A percentile compares a stretch with the other conserved stretches of the same genome.
These are phyloP conservation scores for Neonectria faginata DNA, from an alignment of 2,329 filamentous ascomycete species.

Conservation along the genomic window DNA sequence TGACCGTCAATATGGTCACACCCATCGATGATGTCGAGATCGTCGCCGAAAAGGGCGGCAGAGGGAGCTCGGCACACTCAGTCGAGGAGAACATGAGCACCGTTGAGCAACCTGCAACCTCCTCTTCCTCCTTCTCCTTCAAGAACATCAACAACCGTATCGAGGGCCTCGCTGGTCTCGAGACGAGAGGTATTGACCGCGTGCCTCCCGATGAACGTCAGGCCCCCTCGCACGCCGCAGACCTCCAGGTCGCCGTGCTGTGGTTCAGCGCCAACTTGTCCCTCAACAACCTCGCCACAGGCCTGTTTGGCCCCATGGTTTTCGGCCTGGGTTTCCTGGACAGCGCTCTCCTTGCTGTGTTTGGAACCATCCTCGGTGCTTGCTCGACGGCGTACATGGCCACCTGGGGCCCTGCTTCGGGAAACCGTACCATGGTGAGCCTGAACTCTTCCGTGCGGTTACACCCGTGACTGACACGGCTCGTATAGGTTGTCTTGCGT, in stretches of 20 bases:
- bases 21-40: constrained; percentile 30
- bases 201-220: constrained; percentile 53
- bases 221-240: constrained; percentile 47
- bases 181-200: constrained; percentile 55
- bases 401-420: constrained; percentile 76
- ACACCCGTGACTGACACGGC: constrained; percentile 17
- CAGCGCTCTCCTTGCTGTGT: constrained; percentile 76
- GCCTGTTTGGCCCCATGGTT: constrained; percentile 74
- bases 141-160: constrained; percentile 36
- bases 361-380: constrained; percentile 81
- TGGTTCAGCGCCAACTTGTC: constrained; percentile 61
- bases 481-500: constrained; percentile 68
- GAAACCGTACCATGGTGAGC: constrained; percentile 77
- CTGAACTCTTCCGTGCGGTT: not conserved
- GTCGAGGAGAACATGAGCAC: constrained; percentile 24
- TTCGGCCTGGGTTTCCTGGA: constrained; percentile 80
- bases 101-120: constrained; percentile 1
- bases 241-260: constrained; percentile 55
- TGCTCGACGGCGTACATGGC: constrained; percentile 81
- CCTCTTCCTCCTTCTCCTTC: constrained; percentile 23
- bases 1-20: constrained; percentile 20
- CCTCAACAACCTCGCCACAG: constrained; percentile 70
- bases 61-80: constrained; percentile 26
- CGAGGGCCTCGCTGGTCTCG: constrained; percentile 50
- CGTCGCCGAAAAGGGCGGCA: constrained; percentile 31